Evolutionary conservation across 2,329 filamentous ascomycete species (phyloP), one percentile per base, ranked within the genome.

Genomic region (Xylariaceae sp.): DNA sequence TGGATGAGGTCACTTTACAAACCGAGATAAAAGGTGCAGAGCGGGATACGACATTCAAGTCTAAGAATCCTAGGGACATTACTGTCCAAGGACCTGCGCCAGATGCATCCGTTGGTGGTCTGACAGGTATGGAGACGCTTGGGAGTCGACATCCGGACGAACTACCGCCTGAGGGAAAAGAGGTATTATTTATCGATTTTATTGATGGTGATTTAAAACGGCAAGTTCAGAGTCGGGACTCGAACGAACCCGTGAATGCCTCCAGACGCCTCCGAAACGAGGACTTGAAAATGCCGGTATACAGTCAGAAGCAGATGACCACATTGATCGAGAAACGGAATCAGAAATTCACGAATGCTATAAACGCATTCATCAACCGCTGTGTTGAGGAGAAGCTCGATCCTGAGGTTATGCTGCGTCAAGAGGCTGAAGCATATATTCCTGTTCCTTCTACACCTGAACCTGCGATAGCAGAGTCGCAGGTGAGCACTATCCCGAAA

Each of bases 161-260:
- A 42, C 57, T 56, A 51, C 62, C 60, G 67, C 72, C 47, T 68
- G 77, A 61, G 11, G 78, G 78, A 1, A 81, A 81, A 55, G 86
- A 96, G 66, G 88, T 96, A 13, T 75, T 99, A 23, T 83, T 93
- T 42, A 96, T 99, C 68, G 94, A 97, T 72, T 97, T 95, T 66
- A 76, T 96, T 15, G 94, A 97, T 72, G 92, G 89, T 0, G 93
- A 97, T 71, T 74, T 97, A 65, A 97, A 92, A 75, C 82, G 89
- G 47, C 87, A 95, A 70, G 88, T 92, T 0, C 78, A 81, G 56
- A 78, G 88, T 71, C 82, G 84, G 56, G 89, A 88, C 71, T 90
- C 88, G 0, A 89, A 89, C 1, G 86, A 92, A 72, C 81, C 87
- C 0, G 85, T 81, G 0, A 88, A 86, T 57, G 82, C 88, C 0